phyloP scores from a whole-genome alignment of 176 grass and related monocot genomes.

The Luzula sylvatica region DNA sequence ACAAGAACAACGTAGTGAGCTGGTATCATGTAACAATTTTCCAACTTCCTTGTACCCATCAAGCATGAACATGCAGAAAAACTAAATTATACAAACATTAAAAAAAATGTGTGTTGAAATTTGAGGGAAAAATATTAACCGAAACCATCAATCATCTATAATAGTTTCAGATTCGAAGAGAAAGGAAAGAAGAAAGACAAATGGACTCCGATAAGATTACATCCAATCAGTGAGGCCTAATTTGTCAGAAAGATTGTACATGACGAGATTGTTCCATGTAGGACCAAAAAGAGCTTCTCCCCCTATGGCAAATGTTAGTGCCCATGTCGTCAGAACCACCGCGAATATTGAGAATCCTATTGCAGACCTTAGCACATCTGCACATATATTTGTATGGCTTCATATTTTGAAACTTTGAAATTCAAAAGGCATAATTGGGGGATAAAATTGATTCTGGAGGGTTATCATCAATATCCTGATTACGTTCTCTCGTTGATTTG shows the following conservation, averaged over 20 bases:
- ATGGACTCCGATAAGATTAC: slow-evolving; percentile 58
- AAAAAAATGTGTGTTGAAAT: too few species aligned
- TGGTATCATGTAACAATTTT: too few species aligned
- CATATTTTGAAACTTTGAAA: not conserved
- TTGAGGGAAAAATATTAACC: too few species aligned
- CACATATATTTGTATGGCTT: not conserved
- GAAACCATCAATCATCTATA: too few species aligned
- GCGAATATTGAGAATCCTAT: slow-evolving; percentile 57
- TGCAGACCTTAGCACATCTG: slow-evolving; percentile 71
- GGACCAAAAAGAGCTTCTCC: slow-evolving; percentile 67
- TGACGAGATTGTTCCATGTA: slow-evolving; percentile 71
- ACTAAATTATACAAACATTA: too few species aligned
- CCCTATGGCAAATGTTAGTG: slow-evolving; percentile 56
- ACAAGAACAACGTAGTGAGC: too few species aligned
- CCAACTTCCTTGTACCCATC: too few species aligned
- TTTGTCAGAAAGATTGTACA: slow-evolving; percentile 83
- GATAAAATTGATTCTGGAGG: not conserved
- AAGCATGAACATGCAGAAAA: too few species aligned
- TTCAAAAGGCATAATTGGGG: not conserved
- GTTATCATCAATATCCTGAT: too few species aligned
- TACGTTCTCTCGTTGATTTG: too few species aligned
- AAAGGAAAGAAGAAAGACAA: not conserved
- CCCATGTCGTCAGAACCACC: slow-evolving; percentile 58
- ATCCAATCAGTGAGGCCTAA: slow-evolving; percentile 60
- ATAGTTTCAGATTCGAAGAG: too few species aligned